Percentiles rank a stretch among this genome's conserved stretches.
phyloP scores from a whole-genome alignment of 1,284 basidiomycete genomes.

The Pascua sp. region DNA sequence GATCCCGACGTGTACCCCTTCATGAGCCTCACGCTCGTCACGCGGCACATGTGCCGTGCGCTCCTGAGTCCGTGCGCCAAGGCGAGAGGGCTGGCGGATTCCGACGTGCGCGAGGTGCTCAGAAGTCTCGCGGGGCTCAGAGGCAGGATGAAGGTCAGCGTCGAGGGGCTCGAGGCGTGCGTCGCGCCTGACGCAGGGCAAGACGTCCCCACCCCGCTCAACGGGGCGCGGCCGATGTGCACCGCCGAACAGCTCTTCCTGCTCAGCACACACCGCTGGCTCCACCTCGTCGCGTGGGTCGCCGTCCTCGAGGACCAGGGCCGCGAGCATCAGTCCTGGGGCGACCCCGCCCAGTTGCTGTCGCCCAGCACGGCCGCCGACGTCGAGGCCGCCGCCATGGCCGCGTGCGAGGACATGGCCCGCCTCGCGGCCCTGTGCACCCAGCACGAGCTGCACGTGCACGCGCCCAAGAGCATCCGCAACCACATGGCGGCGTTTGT shows the following conservation, averaged over 20 bases:
- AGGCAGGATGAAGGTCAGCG: not conserved
- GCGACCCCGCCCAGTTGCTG: not conserved
- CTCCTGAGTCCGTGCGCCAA: constrained; percentile 8
- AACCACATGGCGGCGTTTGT: constrained; percentile 14
- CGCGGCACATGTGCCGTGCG: constrained; percentile 1
- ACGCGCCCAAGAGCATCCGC: constrained; percentile 4
- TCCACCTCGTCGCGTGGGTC: constrained; percentile 10
- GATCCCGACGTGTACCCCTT: not conserved
- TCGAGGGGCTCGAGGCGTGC: not conserved
- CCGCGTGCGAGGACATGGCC: constrained; percentile 10
- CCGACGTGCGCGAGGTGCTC: not conserved
- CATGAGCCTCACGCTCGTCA: not conserved
- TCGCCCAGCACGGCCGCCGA: not conserved
- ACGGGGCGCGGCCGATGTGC: not conserved
- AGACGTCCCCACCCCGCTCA: not conserved
- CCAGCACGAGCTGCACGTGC: constrained; percentile 1
- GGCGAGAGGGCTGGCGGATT: not conserved
- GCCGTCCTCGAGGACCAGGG: constrained; percentile 4
- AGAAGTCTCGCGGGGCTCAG: not conserved
- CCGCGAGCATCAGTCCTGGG: not conserved
- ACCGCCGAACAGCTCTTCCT: constrained; percentile 9
- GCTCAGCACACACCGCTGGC: constrained; percentile 10
- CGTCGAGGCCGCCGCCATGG: constrained; percentile 2
- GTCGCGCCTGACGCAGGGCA: not conserved
- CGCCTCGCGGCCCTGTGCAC: constrained; percentile 3